phyloP scores from a whole-genome alignment of 148 eudicot species.

The Drosera capensis region DNA sequence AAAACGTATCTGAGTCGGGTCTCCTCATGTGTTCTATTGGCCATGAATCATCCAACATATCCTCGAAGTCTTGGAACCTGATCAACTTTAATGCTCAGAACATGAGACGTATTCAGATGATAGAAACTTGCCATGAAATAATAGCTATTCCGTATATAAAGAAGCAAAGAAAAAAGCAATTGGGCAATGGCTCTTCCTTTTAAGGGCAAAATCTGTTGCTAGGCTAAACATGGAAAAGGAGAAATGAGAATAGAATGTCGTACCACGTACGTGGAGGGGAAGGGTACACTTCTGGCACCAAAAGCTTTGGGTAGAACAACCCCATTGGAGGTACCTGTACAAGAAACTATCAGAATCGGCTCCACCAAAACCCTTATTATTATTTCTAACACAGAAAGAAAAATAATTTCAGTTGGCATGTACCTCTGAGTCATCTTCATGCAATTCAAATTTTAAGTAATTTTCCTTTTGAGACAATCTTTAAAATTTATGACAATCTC shows the following conservation, averaged over 20 bases:
- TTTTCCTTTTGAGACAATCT: too few species aligned
- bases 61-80: constrained; percentile 88
- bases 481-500: too few species aligned
- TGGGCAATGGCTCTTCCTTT: neutral
- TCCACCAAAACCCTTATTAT: neutral
- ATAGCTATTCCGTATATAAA: neutral
- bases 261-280: constrained; percentile 95
- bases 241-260: constrained; percentile 9
- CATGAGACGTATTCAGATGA: neutral
- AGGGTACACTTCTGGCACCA: constrained; percentile 94
- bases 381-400: neutral
- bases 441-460: too few species aligned
- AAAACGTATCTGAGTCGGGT: constrained; percentile 54
- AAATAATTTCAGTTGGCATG: too few species aligned
- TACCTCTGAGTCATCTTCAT: too few species aligned
- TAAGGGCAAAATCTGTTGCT: neutral
- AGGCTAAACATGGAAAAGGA: neutral
- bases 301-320: constrained; percentile 80
- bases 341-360: constrained; percentile 9
- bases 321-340: constrained; percentile 97
- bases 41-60: constrained; percentile 91
- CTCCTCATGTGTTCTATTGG: constrained; percentile 62
- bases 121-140: constrained; percentile 3
- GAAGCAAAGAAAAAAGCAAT: neutral
- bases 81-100: constrained; percentile 2